Conservation (phyloP, 2,329 filamentous ascomycete species). For the Talaromyces sp. region DNA sequence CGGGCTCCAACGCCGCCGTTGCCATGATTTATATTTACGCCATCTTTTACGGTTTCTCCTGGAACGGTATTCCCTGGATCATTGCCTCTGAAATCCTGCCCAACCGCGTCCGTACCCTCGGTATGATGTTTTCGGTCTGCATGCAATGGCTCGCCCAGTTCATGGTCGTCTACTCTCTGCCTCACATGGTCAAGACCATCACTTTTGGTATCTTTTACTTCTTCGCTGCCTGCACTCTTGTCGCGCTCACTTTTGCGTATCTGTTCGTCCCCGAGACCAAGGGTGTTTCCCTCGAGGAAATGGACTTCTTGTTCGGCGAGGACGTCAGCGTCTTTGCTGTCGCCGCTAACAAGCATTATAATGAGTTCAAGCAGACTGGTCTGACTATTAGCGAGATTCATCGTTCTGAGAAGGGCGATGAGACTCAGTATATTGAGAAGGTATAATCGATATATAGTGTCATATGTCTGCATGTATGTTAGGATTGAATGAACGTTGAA, state of each 20-base stretch:
- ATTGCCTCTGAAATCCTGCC: slow-evolving; percentile 41
- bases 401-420: background rate
- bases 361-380: slow-evolving; percentile 11
- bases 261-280: slow-evolving; percentile 12
- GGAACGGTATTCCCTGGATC: slow-evolving; percentile 37
- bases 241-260: slow-evolving; percentile 9
- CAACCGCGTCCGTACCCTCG: slow-evolving; percentile 38
- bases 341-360: slow-evolving; percentile 10
- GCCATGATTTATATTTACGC: slow-evolving; percentile 26
- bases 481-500: background rate
- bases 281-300: slow-evolving; percentile 11
- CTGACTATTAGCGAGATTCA: slow-evolving; percentile 11
- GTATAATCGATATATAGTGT: background rate
- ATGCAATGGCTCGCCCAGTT: slow-evolving; percentile 47
- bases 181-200: slow-evolving; percentile 38
- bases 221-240: slow-evolving; percentile 6
- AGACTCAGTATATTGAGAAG: slow-evolving; percentile 9
- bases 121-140: slow-evolving; percentile 43
- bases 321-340: slow-evolving; percentile 5
- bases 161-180: slow-evolving; percentile 47
- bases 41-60: slow-evolving; percentile 27
- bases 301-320: slow-evolving; percentile 11
- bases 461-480: background rate
- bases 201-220: slow-evolving; percentile 12
- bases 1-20: slow-evolving; percentile 25